A percentile compares a stretch with the other conserved stretches of the same genome.
phyloP scores from a whole-genome alignment of 495 filamentous ascomycete genomes.

The Neurospora sp. region DNA sequence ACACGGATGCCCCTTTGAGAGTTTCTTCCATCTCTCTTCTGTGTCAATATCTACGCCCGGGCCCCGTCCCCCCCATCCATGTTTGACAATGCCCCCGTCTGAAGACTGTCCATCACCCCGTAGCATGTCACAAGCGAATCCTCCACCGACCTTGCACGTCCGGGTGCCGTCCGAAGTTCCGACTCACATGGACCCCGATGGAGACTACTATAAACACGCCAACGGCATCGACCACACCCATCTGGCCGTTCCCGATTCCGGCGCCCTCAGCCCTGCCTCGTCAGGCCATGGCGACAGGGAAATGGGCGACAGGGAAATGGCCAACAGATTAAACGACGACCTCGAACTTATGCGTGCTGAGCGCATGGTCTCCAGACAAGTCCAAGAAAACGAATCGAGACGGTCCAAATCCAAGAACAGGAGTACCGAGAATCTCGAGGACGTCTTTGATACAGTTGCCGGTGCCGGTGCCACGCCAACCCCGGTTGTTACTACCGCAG shows the following conservation, averaged over 20 bases:
- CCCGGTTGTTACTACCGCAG: conserved; percentile 53
- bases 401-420: conserved; percentile 27
- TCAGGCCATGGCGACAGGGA: conserved; percentile 33
- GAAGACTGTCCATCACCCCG: neutral
- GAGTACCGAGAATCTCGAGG: conserved; percentile 48
- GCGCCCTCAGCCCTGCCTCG: conserved; percentile 8
- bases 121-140: neutral
- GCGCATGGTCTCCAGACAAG: conserved; percentile 51
- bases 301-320: conserved; percentile 48
- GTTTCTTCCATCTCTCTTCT: neutral
- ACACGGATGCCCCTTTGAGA: neutral
- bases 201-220: conserved; percentile 11
- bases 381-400: conserved; percentile 26
- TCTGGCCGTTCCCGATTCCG: conserved; percentile 10
- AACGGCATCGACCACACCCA: conserved; percentile 13
- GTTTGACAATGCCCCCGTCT: neutral
- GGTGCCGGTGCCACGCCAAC: conserved; percentile 25
- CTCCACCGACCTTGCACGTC: conserved; percentile 12
- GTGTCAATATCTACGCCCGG: neutral
- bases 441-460: conserved; percentile 66
- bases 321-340: conserved; percentile 71
- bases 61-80: neutral
- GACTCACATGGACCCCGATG: conserved; percentile 9
- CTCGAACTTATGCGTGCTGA: conserved; percentile 75
- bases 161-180: conserved; percentile 17